Evolutionary conservation across 1,139 yeast genomes (phyloP).

Genomic region (Pichia sp.): DNA sequence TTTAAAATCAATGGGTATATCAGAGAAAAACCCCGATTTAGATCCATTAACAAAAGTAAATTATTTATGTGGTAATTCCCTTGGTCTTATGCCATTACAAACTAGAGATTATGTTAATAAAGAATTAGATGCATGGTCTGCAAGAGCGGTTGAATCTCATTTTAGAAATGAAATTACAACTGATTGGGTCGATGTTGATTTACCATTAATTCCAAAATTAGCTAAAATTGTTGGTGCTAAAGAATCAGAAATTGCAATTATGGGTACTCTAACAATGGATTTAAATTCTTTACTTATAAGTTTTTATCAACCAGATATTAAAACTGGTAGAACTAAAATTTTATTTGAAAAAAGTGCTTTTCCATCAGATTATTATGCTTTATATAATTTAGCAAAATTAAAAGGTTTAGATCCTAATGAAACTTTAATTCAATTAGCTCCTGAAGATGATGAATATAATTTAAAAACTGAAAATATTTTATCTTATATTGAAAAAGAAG

Average conservation of each 20-base stretch:
- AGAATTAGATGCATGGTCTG: constrained; percentile 79
- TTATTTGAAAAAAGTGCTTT: constrained; percentile 82
- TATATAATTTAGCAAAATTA: constrained; percentile 63
- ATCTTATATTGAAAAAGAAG: constrained; percentile 45
- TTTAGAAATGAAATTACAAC: constrained; percentile 46
- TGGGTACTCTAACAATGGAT: constrained; percentile 81
- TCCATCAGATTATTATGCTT: constrained; percentile 88
- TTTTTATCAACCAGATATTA: constrained; percentile 58
- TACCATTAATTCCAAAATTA: constrained; percentile 62
- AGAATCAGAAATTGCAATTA: constrained; percentile 69
- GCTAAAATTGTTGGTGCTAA: constrained; percentile 74
- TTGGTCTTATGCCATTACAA: constrained; percentile 77
- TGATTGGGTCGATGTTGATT: constrained; percentile 78
- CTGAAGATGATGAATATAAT: constrained; percentile 49
- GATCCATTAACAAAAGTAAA: constrained; percentile 28
- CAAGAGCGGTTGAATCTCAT: constrained; percentile 78
- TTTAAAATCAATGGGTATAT: constrained; percentile 25
- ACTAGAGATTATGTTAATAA: constrained; percentile 52
- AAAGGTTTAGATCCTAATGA: constrained; percentile 51
- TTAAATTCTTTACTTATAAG: constrained; percentile 67
- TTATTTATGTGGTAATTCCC: constrained; percentile 85
- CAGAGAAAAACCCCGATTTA: constrained; percentile 1
- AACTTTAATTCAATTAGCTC: constrained; percentile 58
- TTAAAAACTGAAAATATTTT: constrained; percentile 62
- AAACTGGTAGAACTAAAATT: constrained; percentile 54